phyloP scores from a whole-genome alignment of 495 filamentous ascomycete genomes.

The Amphirosellinia nigrospora region DNA sequence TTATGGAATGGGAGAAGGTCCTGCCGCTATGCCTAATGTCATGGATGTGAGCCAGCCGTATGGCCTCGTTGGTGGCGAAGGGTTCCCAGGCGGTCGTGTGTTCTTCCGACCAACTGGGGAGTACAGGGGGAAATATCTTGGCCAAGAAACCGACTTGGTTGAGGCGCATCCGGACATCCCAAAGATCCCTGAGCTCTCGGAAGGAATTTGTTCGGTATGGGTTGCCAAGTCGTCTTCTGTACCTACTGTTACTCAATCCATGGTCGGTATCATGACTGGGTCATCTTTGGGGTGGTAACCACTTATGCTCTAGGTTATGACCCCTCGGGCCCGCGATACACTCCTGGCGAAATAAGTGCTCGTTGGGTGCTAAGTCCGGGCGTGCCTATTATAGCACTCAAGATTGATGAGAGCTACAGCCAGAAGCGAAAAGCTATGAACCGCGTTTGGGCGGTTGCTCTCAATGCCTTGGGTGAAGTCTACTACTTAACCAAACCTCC shows the following conservation, averaged over 20 bases:
- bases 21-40: constrained; percentile 76
- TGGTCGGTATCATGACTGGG: constrained; percentile 82
- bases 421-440: constrained; percentile 67
- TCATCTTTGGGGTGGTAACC: constrained; percentile 88
- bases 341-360: constrained; percentile 77
- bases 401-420: constrained; percentile 82
- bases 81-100: constrained; percentile 75
- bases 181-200: constrained; percentile 62
- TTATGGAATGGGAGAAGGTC: constrained; percentile 79
- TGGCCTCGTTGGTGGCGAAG: constrained; percentile 85
- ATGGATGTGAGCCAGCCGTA: constrained; percentile 88
- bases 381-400: constrained; percentile 86
- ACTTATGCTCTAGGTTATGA: constrained; percentile 79
- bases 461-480: constrained; percentile 92
- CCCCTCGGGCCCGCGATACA: constrained; percentile 67
- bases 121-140: constrained; percentile 77
- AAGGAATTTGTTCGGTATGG: constrained; percentile 82
- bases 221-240: constrained; percentile 82
- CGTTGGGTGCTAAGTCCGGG: constrained; percentile 91
- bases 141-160: constrained; percentile 53
- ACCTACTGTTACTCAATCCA: constrained; percentile 72
- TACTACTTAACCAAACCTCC: constrained; percentile 81
- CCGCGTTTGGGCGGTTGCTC: constrained; percentile 81
- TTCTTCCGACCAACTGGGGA: constrained; percentile 80
- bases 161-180: constrained; percentile 71